Base-by-base conservation (phyloP, 768 basidiomycete species). In the Lentinula sp. region DNA sequence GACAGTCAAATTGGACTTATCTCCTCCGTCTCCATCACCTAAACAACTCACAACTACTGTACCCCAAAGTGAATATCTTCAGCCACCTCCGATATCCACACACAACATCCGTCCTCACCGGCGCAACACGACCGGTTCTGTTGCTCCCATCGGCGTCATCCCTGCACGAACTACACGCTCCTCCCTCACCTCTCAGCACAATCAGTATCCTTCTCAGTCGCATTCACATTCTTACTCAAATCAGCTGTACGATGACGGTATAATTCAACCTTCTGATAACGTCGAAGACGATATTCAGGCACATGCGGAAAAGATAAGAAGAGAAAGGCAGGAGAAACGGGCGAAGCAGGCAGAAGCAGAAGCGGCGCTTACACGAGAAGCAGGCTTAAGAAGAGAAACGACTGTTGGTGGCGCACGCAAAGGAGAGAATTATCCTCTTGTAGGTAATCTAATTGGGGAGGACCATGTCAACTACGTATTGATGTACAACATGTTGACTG, bases 401-500 rank as follows among this genome's bases (percentile, higher is more conserved):
- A 49, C 59, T n/a, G 6, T 48, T 48, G 20, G 46, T 20, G 46
- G 46, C n/a, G 65, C 53, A 65, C 66, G 52, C 57, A 66, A 28
- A 43, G 73, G 70, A 48, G 79, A 81, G 18, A 85, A 86, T 53
- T 76, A 82, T 33, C 87, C 88, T 4, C 75, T 95, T 12, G 92
- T 98, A 0, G 97, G 97, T 0, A 98, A 98, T 72, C 76, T 98
- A 66, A 97, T 99, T 65, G 93, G 94, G n/a, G 95, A 98, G 72
- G 96, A 87, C 68, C 97, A 99, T 74, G 95, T 90, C 73, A 99
- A 99, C 77, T 99, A 98, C 67, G 92, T 98, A 61, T 77, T 99
- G 69, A 98, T 98, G 97, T 99, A 98, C 78, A 98, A 99, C 78
- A 99, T 99, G 97, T 81, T 99, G 68, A 99, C 97, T 4, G 97